Percentiles rank a stretch among this genome's conserved stretches.
Evolutionary conservation across 306 rosid genomes (phyloP).

Genomic region (Erythrophleum fordii): DNA sequence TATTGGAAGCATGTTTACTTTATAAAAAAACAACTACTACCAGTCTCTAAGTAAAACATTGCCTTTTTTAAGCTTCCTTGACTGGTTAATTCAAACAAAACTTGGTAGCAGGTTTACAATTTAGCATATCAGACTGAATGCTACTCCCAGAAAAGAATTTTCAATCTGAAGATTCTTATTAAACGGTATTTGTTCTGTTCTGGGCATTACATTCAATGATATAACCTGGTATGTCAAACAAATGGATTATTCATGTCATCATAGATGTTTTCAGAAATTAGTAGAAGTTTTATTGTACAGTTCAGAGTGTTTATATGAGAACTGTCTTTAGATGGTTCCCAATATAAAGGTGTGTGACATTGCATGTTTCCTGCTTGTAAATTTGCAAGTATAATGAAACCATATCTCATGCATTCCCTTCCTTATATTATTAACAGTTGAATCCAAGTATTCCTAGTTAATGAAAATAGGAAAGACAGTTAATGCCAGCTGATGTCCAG

Average conservation of each 20-base stretch:
- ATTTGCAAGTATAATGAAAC: slow-evolving; percentile 1
- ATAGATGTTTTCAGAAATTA: slow-evolving; percentile 26
- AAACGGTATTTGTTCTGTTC: background rate
- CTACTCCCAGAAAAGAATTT: slow-evolving; percentile 13
- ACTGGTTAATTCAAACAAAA: slow-evolving; percentile 28
- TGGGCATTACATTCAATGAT: slow-evolving; percentile 13
- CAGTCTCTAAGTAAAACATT: background rate
- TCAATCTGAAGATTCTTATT: background rate
- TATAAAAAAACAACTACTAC: slow-evolving; percentile 4
- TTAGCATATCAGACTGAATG: slow-evolving; percentile 14
- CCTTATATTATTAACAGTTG: slow-evolving; percentile 1
- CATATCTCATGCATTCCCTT: slow-evolving; percentile 11
- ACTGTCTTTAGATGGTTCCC: slow-evolving; percentile 17
- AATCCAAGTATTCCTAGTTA: slow-evolving; percentile 24
- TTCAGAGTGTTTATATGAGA: slow-evolving; percentile 18
- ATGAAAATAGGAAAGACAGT: background rate
- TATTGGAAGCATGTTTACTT: slow-evolving; percentile 24
- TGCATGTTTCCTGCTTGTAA: slow-evolving; percentile 28
- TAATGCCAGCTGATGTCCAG: slow-evolving; percentile 10
- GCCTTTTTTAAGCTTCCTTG: background rate
- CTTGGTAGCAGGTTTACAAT: background rate
- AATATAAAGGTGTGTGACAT: slow-evolving; percentile 17
- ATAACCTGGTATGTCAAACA: background rate
- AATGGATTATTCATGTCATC: background rate
- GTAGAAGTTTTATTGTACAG: slow-evolving; percentile 13